A percentile compares a stretch with the other conserved stretches of the same genome.
Evolutionary conservation across 441 rosid species (phyloP).

Genomic region (Aleurites moluccanus): DNA sequence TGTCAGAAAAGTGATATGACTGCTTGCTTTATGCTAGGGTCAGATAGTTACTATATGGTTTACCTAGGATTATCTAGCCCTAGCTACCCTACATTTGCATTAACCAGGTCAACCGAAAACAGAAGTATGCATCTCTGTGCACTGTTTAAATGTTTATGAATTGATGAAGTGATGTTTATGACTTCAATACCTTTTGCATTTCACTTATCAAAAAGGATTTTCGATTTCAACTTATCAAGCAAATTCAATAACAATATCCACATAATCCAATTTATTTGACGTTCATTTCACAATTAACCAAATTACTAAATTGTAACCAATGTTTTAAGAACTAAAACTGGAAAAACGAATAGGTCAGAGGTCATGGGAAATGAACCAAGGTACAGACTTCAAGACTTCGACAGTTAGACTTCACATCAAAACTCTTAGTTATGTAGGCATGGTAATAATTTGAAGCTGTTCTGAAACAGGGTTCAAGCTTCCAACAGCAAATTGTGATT

Average conservation of each 20-base stretch:
- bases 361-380: not conserved
- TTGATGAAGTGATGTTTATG: not conserved
- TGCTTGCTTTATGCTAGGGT: not conserved
- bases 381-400: not conserved
- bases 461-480: not conserved
- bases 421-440: not conserved
- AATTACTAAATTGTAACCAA: not conserved
- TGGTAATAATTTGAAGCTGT: not conserved
- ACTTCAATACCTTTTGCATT: not conserved
- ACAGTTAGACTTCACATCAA: not conserved
- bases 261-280: not conserved
- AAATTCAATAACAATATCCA: not conserved
- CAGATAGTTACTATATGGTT: not conserved
- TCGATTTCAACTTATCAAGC: conserved; percentile 1
- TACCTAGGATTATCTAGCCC: too few species aligned
- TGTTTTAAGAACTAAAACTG: not conserved
- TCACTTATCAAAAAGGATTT: too few species aligned
- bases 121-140: too few species aligned
- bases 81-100: not conserved
- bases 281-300: not conserved
- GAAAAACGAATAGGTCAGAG: not conserved
- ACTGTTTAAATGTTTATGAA: not conserved
- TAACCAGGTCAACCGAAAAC: not conserved
- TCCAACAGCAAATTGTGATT: not conserved
- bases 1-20: not conserved